A percentile compares a stretch with the other conserved stretches of the same genome.
phyloP scores from a whole-genome alignment of 1,284 basidiomycete genomes.

The Fomitiporia mediterranea region DNA sequence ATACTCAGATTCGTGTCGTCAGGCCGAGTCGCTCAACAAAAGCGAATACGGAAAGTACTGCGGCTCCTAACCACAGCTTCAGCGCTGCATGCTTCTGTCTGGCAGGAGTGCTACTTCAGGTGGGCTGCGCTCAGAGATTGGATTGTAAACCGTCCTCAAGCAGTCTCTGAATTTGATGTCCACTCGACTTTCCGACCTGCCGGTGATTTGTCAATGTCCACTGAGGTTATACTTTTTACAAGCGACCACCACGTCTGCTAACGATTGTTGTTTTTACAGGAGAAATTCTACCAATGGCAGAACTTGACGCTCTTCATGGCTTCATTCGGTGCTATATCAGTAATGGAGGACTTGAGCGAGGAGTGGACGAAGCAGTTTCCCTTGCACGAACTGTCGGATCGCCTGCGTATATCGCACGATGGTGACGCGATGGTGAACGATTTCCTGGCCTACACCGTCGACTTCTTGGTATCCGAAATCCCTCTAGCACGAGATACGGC shows the following conservation, averaged over 20 bases:
- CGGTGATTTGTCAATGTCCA: conserved; percentile 32
- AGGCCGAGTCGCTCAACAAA: conserved; percentile 76
- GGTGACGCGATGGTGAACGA: conserved; percentile 51
- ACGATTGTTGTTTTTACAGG: conserved; percentile 37
- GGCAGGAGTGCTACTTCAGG: conserved; percentile 76
- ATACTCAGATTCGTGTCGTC: conserved; percentile 10
- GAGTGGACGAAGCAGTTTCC: conserved; percentile 55
- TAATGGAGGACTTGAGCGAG: conserved; percentile 47
- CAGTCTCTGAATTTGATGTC: conserved; percentile 12
- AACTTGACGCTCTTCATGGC: conserved; percentile 81
- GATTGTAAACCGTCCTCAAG: conserved; percentile 31
- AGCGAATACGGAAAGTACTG: conserved; percentile 69
- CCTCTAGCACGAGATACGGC: conserved; percentile 69
- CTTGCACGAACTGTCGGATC: conserved; percentile 59
- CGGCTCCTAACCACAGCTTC: conserved; percentile 60
- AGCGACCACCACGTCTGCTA: neutral
- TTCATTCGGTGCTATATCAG: conserved; percentile 67
- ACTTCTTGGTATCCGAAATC: conserved; percentile 58
- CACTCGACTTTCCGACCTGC: conserved; percentile 23
- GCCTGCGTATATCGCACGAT: conserved; percentile 58
- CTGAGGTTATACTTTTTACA: conserved; percentile 33
- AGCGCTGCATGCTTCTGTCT: conserved; percentile 67
- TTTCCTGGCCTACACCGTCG: conserved; percentile 71
- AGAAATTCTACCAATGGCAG: conserved; percentile 80
- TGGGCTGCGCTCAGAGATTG: conserved; percentile 54